Percentiles rank a stretch among this genome's conserved stretches.
phyloP scores from a whole-genome alignment of 169 alveolate genomes.

The Cryptosporidium muris region DNA sequence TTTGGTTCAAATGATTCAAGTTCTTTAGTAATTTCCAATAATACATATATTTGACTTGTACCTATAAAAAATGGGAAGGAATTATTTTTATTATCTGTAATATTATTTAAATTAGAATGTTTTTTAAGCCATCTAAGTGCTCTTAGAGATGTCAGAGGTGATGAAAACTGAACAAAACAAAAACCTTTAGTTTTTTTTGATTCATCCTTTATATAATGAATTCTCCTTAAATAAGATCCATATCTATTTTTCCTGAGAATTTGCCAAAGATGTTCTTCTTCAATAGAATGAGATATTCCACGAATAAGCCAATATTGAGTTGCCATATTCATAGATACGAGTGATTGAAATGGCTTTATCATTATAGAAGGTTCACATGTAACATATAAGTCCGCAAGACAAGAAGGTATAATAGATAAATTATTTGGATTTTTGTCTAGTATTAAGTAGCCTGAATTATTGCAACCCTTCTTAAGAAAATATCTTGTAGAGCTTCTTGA shows the following conservation, averaged over 20 bases:
- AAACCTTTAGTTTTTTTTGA: constrained; percentile 23
- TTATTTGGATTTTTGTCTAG: constrained; percentile 26
- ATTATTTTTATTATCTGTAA: not conserved
- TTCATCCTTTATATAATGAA: constrained; percentile 55
- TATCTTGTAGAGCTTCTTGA: constrained; percentile 62
- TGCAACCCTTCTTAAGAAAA: constrained; percentile 2
- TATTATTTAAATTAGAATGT: not conserved
- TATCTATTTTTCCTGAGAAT: constrained; percentile 21
- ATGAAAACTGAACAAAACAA: constrained; percentile 63
- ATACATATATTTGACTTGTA: constrained; percentile 24
- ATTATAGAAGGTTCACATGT: constrained; percentile 31
- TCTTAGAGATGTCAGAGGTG: constrained; percentile 50
- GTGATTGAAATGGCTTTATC: constrained; percentile 12
- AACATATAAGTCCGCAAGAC: constrained; percentile 40
- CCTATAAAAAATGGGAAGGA: constrained; percentile 46
- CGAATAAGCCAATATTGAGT: constrained; percentile 58
- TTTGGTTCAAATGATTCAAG: constrained; percentile 21
- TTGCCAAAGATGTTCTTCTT: constrained; percentile 45
- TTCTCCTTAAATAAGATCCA: constrained; percentile 36
- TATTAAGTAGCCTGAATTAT: not conserved
- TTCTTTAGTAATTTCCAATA: constrained; percentile 1
- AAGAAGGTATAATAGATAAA: constrained; percentile 4
- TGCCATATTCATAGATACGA: constrained; percentile 34
- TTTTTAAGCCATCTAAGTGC: constrained; percentile 50
- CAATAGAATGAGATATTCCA: constrained; percentile 13